Conservation (phyloP, 2,329 filamentous ascomycete species). For the Pezizomycotina sp. region DNA sequence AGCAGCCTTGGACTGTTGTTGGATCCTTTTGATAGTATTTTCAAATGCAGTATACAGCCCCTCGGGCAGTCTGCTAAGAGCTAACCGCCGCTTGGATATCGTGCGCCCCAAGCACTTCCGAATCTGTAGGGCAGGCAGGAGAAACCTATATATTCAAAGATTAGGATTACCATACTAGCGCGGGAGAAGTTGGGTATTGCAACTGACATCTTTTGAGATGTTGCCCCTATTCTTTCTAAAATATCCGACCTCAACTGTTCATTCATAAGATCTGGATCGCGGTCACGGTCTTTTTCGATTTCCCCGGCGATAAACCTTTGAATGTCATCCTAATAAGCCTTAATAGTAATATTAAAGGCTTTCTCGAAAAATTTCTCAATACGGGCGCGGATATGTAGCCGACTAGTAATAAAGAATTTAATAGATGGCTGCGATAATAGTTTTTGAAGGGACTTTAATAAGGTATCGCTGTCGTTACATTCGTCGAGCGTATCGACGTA, state of each 20-base stretch:
- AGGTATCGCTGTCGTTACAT: background rate
- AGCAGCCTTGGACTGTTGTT: slow-evolving; percentile 2
- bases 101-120: slow-evolving; percentile 4
- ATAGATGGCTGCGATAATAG: slow-evolving; percentile 4
- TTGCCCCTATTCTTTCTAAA: slow-evolving; percentile 1
- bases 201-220: slow-evolving; percentile 6
- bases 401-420: slow-evolving; percentile 7
- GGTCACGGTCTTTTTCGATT: slow-evolving; percentile 4
- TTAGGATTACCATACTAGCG: too few species aligned
- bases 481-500: slow-evolving; percentile 8
- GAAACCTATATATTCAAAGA: too few species aligned
- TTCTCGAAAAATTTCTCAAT: slow-evolving; percentile 4
- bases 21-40: slow-evolving; percentile 7
- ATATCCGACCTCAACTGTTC: slow-evolving; percentile 7
- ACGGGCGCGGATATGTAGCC: slow-evolving; percentile 5
- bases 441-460: slow-evolving; percentile 4
- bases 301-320: slow-evolving; percentile 6
- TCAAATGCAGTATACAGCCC: slow-evolving; percentile 6
- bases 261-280: slow-evolving; percentile 8
- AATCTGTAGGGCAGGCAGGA: slow-evolving; percentile 7
- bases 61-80: slow-evolving; percentile 2
- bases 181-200: too few species aligned
- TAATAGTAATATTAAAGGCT: slow-evolving; percentile 5
- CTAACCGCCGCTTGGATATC: slow-evolving; percentile 3
- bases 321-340: slow-evolving; percentile 5